Base-by-base conservation (phyloP, 2,329 filamentous ascomycete genomes). In the Alternaria brassicae region DNA sequence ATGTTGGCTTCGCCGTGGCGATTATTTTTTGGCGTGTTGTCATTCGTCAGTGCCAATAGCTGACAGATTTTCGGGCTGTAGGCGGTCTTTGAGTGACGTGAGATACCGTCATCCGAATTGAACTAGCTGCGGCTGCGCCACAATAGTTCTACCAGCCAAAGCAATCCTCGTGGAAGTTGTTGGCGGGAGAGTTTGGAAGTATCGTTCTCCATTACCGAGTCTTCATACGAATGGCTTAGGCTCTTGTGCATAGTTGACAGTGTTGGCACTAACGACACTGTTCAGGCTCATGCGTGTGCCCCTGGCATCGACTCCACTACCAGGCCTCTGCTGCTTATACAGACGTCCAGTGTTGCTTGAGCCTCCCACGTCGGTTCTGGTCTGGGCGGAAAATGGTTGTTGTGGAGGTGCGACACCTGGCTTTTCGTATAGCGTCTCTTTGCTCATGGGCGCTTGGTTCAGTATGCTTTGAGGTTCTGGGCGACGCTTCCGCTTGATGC, bases 211-310 rank as follows among this genome's bases (percentile, higher is more conserved):
- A 36, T 37, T 2, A 13, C 23, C 17, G 8, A 21, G 13, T 32
- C 23, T 28, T 69, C 65, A 72, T 4, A 72, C 68, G 44, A 72
- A 68, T 8, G 50, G 68, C 55, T 70, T 66, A 19, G 69, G 69
- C 42, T 72, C 68, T 21, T 72, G 69, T 3, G 60, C 49, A 8
- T 52, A 49, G 2, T 57, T 56, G 6, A 57, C 52, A 36, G 58
- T 70, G 48, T 61, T 63, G 44, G 52, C 61, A 53, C 69, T 71
- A 28, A 53, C 54, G 17, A 62, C 44, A 36, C 68, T 72, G 21
- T 67, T 61, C 23, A 62, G 8, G 34, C 61, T 65, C 41, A 60
- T 48, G 23, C 65, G 62, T 17, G 59, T 50, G 13, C 57, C 56
- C 12, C 40, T 15, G 21, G 56, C 58, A 17, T 48, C 28, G 8